A percentile compares a stretch with the other conserved stretches of the same genome.
phyloP scores from a whole-genome alignment of 176 grass and related monocot species.

The Guadua angustifolia region DNA sequence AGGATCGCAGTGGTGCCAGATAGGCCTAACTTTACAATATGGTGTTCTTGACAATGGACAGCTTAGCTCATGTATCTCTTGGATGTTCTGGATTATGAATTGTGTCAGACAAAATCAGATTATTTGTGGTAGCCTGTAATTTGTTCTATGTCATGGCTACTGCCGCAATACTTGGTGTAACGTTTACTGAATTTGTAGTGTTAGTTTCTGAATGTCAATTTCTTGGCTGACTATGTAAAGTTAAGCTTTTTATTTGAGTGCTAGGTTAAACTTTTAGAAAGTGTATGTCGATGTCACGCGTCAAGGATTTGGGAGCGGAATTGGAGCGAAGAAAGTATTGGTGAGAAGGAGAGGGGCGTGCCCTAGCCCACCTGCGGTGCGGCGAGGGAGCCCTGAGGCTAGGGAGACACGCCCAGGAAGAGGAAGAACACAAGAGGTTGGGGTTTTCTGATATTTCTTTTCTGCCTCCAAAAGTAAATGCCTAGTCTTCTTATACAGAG shows the following conservation, averaged over 20 bases:
- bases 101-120: constrained; percentile 46
- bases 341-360: too few species aligned
- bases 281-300: too few species aligned
- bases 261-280: constrained; percentile 20
- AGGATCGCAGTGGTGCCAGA: constrained; percentile 60
- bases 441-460: too few species aligned
- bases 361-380: too few species aligned
- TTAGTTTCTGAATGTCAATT: constrained; percentile 43
- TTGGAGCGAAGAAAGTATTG: too few species aligned
- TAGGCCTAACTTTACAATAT: constrained; percentile 72
- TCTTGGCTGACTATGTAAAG: constrained; percentile 57
- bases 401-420: too few species aligned
- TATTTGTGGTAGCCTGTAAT: constrained; percentile 64
- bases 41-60: constrained; percentile 62
- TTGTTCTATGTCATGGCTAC: constrained; percentile 48
- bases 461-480: too few species aligned
- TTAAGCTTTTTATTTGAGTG: constrained; percentile 50
- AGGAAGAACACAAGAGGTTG: too few species aligned
- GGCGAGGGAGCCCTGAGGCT: too few species aligned
- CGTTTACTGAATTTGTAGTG: constrained; percentile 45
- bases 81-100: constrained; percentile 43
- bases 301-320: too few species aligned
- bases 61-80: constrained; percentile 55
- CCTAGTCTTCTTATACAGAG: too few species aligned
- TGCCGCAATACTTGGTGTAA: constrained; percentile 43